A percentile compares a stretch with the other conserved stretches of the same genome.
phyloP scores from a whole-genome alignment of 768 basidiomycete species.

The Termitomyces sp. region DNA sequence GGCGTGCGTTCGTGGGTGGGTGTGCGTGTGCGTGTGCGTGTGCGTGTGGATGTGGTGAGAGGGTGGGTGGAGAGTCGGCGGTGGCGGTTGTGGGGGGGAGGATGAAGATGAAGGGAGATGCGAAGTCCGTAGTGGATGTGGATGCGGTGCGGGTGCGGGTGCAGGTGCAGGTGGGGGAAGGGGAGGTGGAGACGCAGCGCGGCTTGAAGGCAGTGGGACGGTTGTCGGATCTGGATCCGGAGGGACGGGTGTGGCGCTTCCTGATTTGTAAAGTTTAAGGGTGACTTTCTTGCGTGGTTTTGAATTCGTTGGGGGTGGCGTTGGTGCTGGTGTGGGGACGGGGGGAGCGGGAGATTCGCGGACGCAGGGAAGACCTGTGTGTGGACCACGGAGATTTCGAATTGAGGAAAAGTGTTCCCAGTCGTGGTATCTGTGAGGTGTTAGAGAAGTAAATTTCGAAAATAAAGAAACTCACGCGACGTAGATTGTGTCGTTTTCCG shows the following conservation, averaged over 20 bases:
- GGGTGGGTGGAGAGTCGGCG: not conserved
- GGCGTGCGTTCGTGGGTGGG: not conserved
- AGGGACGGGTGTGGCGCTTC: conserved; percentile 4
- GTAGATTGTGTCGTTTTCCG: conserved; percentile 51
- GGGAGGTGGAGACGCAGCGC: conserved; percentile 10
- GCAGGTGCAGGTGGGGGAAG: not conserved
- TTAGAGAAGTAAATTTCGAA: no score
- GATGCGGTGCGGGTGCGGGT: conserved; percentile 1
- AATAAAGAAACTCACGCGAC: conserved; percentile 87
- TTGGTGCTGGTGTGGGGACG: not conserved
- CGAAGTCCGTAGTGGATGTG: conserved; percentile 17
- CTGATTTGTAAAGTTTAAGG: conserved; percentile 21
- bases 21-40: not conserved
- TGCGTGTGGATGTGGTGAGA: not conserved
- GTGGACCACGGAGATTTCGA: conserved; percentile 81
- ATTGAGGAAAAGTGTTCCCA: conserved; percentile 97
- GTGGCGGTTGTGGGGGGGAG: not conserved
- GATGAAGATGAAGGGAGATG: conserved; percentile 2
- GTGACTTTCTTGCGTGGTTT: conserved; percentile 25
- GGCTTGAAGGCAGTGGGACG: conserved; percentile 9
- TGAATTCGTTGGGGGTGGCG: not conserved
- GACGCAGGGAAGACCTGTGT: conserved; percentile 68
- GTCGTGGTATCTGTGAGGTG: conserved; percentile 67
- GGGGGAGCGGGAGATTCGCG: conserved; percentile 42
- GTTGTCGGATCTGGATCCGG: conserved; percentile 14